phyloP scores from a whole-genome alignment of 1,284 basidiomycete species.

The Tranzscheliella williamsii region DNA sequence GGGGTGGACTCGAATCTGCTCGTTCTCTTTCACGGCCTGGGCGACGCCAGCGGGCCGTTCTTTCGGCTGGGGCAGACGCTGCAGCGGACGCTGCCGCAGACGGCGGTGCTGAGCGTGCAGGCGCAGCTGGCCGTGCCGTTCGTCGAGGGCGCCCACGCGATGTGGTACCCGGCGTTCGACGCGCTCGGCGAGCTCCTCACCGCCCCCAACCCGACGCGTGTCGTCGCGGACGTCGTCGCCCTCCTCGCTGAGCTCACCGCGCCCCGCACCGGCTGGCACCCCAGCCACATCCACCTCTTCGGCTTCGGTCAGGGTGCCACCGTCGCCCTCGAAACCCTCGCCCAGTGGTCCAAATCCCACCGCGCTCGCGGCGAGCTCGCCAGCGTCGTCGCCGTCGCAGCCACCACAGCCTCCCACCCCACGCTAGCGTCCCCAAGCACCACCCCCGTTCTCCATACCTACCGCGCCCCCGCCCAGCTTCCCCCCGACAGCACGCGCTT shows the following conservation, averaged over 20 bases:
- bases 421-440: neutral
- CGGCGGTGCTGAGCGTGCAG: constrained; percentile 76
- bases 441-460: constrained; percentile 27
- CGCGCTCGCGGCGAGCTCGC: constrained; percentile 1
- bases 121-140: constrained; percentile 82
- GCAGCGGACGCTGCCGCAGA: constrained; percentile 74
- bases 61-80: constrained; percentile 72
- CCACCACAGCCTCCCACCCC: constrained; percentile 33
- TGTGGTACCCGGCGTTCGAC: constrained; percentile 87
- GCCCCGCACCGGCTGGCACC: constrained; percentile 69
- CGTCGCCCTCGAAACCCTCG: constrained; percentile 72
- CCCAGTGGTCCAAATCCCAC: constrained; percentile 65
- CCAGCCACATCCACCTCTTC: constrained; percentile 75
- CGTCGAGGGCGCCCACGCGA: constrained; percentile 67
- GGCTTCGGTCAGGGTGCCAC: constrained; percentile 88
- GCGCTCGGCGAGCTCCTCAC: constrained; percentile 69
- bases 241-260: constrained; percentile 68
- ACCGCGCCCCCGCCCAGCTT: constrained; percentile 1
- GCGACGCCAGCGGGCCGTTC: constrained; percentile 80
- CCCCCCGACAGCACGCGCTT: constrained; percentile 1
- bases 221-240: constrained; percentile 67
- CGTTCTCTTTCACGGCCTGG: constrained; percentile 83
- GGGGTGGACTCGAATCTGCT: constrained; percentile 84
- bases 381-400: constrained; percentile 34
- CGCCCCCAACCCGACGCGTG: constrained; percentile 73